Evolutionary conservation across 306 rosid genomes (phyloP).

Genomic region (Vicia villosa): DNA sequence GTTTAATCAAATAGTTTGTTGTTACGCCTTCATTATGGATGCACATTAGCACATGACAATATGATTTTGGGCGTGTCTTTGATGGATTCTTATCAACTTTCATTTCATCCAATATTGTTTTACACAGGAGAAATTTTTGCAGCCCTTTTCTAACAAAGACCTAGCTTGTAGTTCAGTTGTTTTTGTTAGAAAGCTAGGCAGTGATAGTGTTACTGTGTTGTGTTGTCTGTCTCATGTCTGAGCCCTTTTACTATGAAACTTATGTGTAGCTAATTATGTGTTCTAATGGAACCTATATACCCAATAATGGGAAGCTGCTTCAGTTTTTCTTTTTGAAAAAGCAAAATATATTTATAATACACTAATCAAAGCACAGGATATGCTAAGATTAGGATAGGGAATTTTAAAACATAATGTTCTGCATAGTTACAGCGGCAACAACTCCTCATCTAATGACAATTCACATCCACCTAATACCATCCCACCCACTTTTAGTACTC

Average conservation of each 20-base stretch:
- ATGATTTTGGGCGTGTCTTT: not conserved
- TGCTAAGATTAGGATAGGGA: not conserved
- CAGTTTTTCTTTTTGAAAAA: not conserved
- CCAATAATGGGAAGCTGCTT: conserved; percentile 14
- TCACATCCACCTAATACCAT: not conserved
- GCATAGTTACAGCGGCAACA: not conserved
- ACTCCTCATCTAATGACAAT: not conserved
- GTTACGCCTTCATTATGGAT: conserved; percentile 10
- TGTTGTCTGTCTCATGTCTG: not conserved
- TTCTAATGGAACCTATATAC: not conserved
- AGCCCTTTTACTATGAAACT: conserved; percentile 2
- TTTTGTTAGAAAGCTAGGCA: conserved; percentile 21
- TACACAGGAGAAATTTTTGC: not conserved
- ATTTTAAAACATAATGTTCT: not conserved
- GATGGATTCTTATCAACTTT: conserved; percentile 3
- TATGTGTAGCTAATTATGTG: not conserved
- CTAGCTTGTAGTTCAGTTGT: conserved; percentile 20
- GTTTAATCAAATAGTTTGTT: conserved; percentile 3
- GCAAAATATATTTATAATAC: no score
- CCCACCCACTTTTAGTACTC: not conserved
- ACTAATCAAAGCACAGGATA: no score
- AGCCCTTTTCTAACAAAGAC: conserved; percentile 4
- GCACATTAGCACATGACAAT: conserved; percentile 24
- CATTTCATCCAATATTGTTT: not conserved
- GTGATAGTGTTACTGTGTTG: conserved; percentile 5